Percentiles rank a stretch among this genome's conserved stretches.
Evolutionary conservation across 2,329 filamentous ascomycete genomes (phyloP).

Genomic region (Talaromyces sp.): DNA sequence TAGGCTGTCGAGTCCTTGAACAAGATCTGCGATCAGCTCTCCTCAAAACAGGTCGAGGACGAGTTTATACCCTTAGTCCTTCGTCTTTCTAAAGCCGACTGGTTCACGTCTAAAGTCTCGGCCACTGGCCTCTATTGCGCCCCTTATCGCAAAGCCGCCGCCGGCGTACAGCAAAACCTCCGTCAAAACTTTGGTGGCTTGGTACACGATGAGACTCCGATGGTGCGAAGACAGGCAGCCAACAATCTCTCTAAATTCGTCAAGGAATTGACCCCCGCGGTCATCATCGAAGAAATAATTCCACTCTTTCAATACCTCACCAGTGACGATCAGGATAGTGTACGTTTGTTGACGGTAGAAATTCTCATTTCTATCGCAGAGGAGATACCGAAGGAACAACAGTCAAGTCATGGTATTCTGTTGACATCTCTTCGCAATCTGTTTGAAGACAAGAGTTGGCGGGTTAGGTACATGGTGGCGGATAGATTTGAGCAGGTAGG

Average conservation of each 20-base stretch:
- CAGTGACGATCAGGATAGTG: constrained; percentile 95
- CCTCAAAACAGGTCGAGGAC: constrained; percentile 88
- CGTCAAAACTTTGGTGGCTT: constrained; percentile 87
- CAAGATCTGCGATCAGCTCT: constrained; percentile 95
- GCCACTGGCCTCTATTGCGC: constrained; percentile 92
- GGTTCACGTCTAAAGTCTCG: constrained; percentile 99
- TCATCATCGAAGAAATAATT: constrained; percentile 98
- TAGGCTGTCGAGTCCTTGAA: constrained; percentile 98
- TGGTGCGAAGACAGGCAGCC: constrained; percentile 95
- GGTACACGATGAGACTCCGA: constrained; percentile 97
- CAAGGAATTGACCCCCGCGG: constrained; percentile 86
- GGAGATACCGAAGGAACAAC: constrained; percentile 95
- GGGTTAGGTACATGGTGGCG: constrained; percentile 98
- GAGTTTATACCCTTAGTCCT: constrained; percentile 94
- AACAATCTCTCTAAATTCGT: constrained; percentile 97
- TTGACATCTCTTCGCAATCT: constrained; percentile 84
- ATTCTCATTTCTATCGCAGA: constrained; percentile 95
- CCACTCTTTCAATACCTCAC: constrained; percentile 96
- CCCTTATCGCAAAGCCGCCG: constrained; percentile 87
- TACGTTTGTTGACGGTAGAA: constrained; percentile 91
- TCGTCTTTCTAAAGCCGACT: constrained; percentile 97
- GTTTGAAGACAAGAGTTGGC: constrained; percentile 99
- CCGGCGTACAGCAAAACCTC: constrained; percentile 83
- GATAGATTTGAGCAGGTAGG: constrained; percentile 89
- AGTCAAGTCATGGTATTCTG: constrained; percentile 90